phyloP scores from a whole-genome alignment of 2,329 filamentous ascomycete species.

The Plenodomus lindquistii region DNA sequence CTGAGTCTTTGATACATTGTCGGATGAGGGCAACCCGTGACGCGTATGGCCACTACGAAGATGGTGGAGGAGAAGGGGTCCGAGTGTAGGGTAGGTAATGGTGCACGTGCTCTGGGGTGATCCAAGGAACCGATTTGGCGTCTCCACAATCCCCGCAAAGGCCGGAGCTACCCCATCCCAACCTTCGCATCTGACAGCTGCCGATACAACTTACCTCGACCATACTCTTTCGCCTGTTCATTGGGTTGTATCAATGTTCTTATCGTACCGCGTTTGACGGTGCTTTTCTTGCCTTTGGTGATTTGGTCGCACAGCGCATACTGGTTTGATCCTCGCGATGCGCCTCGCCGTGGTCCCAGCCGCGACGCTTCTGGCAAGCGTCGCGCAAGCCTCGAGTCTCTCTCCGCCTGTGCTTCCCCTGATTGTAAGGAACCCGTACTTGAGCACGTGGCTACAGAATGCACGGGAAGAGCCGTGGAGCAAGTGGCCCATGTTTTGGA shows the following conservation, averaged over 20 bases:
- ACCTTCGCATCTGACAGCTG: slow-evolving; percentile 21
- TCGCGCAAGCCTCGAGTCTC: slow-evolving; percentile 55
- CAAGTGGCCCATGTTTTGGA: slow-evolving; percentile 86
- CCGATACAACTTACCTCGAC: slow-evolving; percentile 2
- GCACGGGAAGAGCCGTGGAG: slow-evolving; percentile 77
- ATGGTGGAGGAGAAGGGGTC: too few species aligned
- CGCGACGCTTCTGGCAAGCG: slow-evolving; percentile 47
- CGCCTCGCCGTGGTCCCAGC: slow-evolving; percentile 22
- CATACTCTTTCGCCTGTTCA: slow-evolving; percentile 1
- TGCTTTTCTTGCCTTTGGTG: slow-evolving; percentile 1
- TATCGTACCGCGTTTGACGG: slow-evolving; percentile 1
- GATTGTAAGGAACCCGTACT: slow-evolving; percentile 56
- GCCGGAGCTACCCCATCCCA: slow-evolving; percentile 22
- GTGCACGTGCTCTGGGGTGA: slow-evolving; percentile 4
- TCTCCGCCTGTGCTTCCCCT: slow-evolving; percentile 58
- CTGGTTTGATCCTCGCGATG: slow-evolving; percentile 32
- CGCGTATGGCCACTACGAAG: too few species aligned
- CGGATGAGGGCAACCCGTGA: too few species aligned
- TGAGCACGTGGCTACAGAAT: slow-evolving; percentile 61
- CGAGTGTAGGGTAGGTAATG: too few species aligned
- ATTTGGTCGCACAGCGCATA: background rate
- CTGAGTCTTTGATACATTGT: too few species aligned
- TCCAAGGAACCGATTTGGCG: slow-evolving; percentile 39
- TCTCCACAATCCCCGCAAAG: slow-evolving; percentile 24
- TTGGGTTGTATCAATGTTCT: background rate